phyloP scores from a whole-genome alignment of 371 early-diverging fungal genomes.

The Mucor piriformis region DNA sequence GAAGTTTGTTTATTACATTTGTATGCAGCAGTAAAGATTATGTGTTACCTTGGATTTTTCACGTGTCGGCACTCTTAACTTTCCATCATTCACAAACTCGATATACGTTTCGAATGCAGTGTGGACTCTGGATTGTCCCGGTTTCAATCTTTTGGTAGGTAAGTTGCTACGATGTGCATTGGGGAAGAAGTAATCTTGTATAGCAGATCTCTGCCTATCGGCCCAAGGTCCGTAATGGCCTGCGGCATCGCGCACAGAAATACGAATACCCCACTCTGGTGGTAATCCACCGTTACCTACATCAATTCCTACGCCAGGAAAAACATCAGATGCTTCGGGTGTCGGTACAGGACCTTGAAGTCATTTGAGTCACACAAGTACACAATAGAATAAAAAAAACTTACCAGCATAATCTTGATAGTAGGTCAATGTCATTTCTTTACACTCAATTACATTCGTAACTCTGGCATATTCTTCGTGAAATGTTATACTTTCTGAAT shows the following conservation, averaged over 20 bases:
- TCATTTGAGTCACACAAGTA: constrained; percentile 9
- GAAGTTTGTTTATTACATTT: not conserved
- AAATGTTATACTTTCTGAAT: constrained; percentile 38
- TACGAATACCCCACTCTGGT: constrained; percentile 77
- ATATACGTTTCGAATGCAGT: constrained; percentile 67
- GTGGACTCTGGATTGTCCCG: constrained; percentile 64
- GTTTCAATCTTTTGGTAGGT: constrained; percentile 50
- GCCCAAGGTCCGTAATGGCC: constrained; percentile 89
- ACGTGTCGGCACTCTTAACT: constrained; percentile 69
- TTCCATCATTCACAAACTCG: constrained; percentile 66
- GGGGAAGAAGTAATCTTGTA: constrained; percentile 85
- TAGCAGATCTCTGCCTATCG: constrained; percentile 69
- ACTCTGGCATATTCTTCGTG: constrained; percentile 79
- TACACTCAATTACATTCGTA: constrained; percentile 67
- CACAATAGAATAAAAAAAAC: not conserved
- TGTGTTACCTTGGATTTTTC: constrained; percentile 74
- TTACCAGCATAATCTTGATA: constrained; percentile 75
- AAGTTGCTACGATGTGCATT: constrained; percentile 59
- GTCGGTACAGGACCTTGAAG: constrained; percentile 56
- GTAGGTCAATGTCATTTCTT: constrained; percentile 63
- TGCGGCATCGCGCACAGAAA: constrained; percentile 62
- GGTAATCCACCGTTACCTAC: constrained; percentile 65
- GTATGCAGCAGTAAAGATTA: not conserved
- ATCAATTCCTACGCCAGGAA: constrained; percentile 40
- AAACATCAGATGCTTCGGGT: constrained; percentile 17